These are phyloP conservation scores for Penicillium paxilli DNA, from an alignment of 495 filamentous ascomycete genomes.

Conservation along the genomic window DNA sequence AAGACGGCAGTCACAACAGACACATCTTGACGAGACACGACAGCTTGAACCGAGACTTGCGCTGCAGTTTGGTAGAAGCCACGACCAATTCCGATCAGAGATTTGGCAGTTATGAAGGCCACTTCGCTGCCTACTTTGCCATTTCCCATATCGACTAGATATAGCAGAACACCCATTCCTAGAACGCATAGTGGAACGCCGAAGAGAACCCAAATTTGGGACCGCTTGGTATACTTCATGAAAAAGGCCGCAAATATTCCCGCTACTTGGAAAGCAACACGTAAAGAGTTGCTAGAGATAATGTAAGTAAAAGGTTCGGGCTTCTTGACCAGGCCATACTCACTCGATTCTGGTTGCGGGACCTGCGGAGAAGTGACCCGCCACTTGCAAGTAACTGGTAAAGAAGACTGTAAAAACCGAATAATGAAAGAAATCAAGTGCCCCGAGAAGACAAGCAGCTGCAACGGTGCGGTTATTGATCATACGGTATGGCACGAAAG, in stretches of 20 bases:
- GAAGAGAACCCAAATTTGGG: constrained; percentile 25
- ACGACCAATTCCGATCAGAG: constrained; percentile 23
- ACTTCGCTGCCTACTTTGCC: constrained; percentile 21
- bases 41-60: constrained; percentile 25
- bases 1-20: constrained; percentile 26
- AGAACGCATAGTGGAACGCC: constrained; percentile 25
- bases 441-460: constrained; percentile 29
- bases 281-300: constrained; percentile 20
- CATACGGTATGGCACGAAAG: constrained; percentile 70
- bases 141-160: constrained; percentile 24
- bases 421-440: constrained; percentile 27
- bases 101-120: constrained; percentile 22
- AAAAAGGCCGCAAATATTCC: constrained; percentile 23
- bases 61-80: constrained; percentile 28
- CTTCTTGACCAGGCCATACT: background rate
- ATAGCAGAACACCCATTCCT: constrained; percentile 24
- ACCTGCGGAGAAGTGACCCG: constrained; percentile 17
- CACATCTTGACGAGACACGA: constrained; percentile 20
- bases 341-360: constrained; percentile 26
- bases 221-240: constrained; percentile 28
- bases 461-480: constrained; percentile 64
- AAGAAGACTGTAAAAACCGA: constrained; percentile 29
- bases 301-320: background rate
- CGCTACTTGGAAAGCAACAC: constrained; percentile 25
- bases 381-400: constrained; percentile 27